phyloP scores from a whole-genome alignment of 2,329 filamentous ascomycete species.

The Cladophialophora immunda region DNA sequence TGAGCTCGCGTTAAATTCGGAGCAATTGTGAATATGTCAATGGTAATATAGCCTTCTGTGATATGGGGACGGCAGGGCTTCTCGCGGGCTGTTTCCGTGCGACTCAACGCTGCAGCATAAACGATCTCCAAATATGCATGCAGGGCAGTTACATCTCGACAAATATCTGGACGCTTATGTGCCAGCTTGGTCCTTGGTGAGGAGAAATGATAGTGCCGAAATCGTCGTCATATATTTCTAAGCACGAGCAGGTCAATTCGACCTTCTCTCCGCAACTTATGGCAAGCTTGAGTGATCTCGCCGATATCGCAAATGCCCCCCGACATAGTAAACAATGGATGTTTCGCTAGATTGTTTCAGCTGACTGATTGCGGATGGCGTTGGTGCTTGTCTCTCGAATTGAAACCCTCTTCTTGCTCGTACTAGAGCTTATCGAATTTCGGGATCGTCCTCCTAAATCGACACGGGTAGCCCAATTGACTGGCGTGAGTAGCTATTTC shows the following conservation, averaged over 20 bases:
- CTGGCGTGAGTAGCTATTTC: slow-evolving; percentile 3
- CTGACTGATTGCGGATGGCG: neutral
- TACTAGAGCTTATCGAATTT: neutral
- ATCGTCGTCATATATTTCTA: slow-evolving; percentile 5
- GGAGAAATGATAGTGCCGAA: neutral
- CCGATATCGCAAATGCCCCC: neutral
- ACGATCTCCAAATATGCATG: neutral
- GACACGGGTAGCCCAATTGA: neutral
- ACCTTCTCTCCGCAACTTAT: slow-evolving; percentile 12
- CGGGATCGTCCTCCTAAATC: neutral
- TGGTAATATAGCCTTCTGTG: slow-evolving; percentile 3
- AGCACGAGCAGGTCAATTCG: slow-evolving; percentile 1
- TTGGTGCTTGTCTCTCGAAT: neutral
- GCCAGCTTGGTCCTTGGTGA: neutral
- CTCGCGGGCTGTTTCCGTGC: neutral
- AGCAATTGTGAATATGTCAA: neutral
- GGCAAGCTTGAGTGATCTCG: neutral
- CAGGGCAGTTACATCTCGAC: neutral
- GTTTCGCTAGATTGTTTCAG: neutral
- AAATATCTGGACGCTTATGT: neutral
- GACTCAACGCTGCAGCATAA: neutral
- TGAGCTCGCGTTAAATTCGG: slow-evolving; percentile 4
- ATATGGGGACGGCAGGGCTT: neutral
- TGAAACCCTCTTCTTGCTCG: neutral
- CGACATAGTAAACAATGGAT: neutral